Base-by-base conservation (phyloP, 225 moss, liverwort and hornwort species). In the Antitrichia curtipendula region DNA sequence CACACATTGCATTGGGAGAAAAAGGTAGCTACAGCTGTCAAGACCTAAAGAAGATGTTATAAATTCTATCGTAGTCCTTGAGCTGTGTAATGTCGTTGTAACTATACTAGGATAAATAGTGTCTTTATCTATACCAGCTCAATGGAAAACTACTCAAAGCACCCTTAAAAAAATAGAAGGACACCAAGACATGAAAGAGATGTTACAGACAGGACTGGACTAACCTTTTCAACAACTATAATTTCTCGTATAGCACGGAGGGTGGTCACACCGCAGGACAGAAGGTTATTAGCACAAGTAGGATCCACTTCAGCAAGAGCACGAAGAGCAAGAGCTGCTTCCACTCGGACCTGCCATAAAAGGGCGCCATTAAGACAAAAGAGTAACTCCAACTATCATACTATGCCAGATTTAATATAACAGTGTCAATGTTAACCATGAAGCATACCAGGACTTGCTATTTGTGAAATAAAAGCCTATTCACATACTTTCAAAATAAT, bases 271-370 rank as follows among this genome's bases (percentile, higher is more conserved):
- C 99, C 99, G 89, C 92, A 96, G 82, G 99, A 94, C 66, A 99
- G 89, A 63, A 99, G 93, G 71, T 95, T 97, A 89, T 96, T 97
- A 17, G 95, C 99, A 93, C 99, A 97, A 84, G 95, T 95, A 87
- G 99, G 94, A 88, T 99, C 99, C 83, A 99, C 99, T 95, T 99
- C 97, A 73, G 97, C 95, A 85, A 99, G 95, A 50, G 97, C 94
- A 74, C 99, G 97, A 60, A 99, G 95, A 71, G 96, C 93, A 59
- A 99, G 91, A 85, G 99, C 97, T 90, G 99, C 96, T 94, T 99
- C 99, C 66, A 99, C 96, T 89, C 99, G 95, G 73, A 99, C 99
- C 94, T 95, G 94, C 90, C 74, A 90, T 82, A 36, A 81, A 75
- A 66, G 72, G 74, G 80, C 47, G 72, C 27, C 68, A 63, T 47